phyloP scores from a whole-genome alignment of 768 basidiomycete genomes.

The Solioccasus polychromus region DNA sequence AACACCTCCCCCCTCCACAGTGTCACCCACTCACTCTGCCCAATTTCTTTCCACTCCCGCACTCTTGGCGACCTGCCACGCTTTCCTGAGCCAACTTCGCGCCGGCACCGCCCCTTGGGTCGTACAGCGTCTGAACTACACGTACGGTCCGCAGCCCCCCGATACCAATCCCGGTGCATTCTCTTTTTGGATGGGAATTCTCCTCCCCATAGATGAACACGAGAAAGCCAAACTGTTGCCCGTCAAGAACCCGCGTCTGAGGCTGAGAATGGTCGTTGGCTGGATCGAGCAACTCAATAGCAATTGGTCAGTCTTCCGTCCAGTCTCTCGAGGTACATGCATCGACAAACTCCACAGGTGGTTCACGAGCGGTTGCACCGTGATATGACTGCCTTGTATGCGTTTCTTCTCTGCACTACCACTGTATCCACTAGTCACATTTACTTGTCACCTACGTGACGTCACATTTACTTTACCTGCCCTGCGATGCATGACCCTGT shows the following conservation, averaged over 20 bases:
- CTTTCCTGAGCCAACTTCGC: constrained; percentile 59
- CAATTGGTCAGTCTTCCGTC: constrained; percentile 43
- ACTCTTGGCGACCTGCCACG: constrained; percentile 53
- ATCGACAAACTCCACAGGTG: constrained; percentile 48
- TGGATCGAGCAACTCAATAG: constrained; percentile 85
- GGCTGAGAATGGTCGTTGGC: constrained; percentile 82
- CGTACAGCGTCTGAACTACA: constrained; percentile 77
- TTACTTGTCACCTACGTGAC: constrained; percentile 7
- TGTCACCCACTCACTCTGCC: neutral
- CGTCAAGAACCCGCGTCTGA: constrained; percentile 70
- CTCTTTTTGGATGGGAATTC: constrained; percentile 86
- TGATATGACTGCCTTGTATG: constrained; percentile 37
- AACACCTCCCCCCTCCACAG: constrained; percentile 1
- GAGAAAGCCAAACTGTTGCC: constrained; percentile 87
- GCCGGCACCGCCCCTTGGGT: constrained; percentile 90
- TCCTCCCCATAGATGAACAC: constrained; percentile 88
- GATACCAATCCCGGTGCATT: constrained; percentile 62
- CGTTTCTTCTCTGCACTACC: constrained; percentile 6
- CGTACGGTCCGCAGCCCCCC: constrained; percentile 73
- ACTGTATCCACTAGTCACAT: constrained; percentile 6
- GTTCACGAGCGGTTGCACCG: constrained; percentile 69
- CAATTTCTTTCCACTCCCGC: constrained; percentile 19
- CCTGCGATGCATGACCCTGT: constrained; percentile 2
- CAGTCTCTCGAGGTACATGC: constrained; percentile 15
- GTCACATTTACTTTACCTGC: neutral